phyloP scores from a whole-genome alignment of 306 rosid genomes.

The Glycine latifolia region DNA sequence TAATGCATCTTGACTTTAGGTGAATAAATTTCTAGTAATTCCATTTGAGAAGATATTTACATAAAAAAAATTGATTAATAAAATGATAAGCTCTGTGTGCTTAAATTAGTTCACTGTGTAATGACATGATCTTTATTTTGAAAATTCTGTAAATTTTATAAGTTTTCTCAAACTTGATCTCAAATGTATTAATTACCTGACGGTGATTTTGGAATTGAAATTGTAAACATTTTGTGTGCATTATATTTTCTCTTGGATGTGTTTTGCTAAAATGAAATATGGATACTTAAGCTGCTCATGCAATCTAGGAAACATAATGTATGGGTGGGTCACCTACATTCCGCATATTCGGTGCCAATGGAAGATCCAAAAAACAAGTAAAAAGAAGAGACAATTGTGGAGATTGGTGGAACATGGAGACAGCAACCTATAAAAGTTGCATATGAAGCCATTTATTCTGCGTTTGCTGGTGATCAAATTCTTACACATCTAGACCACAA shows the following conservation, averaged over 20 bases:
- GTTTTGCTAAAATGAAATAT: conserved; percentile 26
- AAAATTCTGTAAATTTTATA: background rate
- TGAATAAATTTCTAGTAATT: background rate
- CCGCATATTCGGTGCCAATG: conserved; percentile 96
- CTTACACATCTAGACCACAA: conserved; percentile 95
- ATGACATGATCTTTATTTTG: conserved; percentile 2
- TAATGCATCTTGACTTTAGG: conserved; percentile 7
- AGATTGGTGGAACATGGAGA: conserved; percentile 91
- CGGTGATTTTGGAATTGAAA: conserved; percentile 2
- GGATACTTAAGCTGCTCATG: conserved; percentile 39
- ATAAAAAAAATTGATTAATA: background rate
- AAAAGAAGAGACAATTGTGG: conserved; percentile 55
- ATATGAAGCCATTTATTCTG: conserved; percentile 72
- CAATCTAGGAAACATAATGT: conserved; percentile 80
- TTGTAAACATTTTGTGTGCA: background rate
- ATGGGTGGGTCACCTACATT: conserved; percentile 96
- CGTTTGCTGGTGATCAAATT: conserved; percentile 93
- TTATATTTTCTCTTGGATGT: background rate
- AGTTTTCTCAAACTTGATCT: conserved; percentile 1
- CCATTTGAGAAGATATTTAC: background rate
- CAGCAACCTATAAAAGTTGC: conserved; percentile 75
- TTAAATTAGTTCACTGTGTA: conserved; percentile 3
- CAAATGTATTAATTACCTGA: conserved; percentile 11
- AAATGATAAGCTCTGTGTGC: background rate
- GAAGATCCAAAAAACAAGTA: conserved; percentile 78